Evolutionary conservation across 352 stramenopile genomes (phyloP).

Genomic region (Globisporangium perplexum): DNA sequence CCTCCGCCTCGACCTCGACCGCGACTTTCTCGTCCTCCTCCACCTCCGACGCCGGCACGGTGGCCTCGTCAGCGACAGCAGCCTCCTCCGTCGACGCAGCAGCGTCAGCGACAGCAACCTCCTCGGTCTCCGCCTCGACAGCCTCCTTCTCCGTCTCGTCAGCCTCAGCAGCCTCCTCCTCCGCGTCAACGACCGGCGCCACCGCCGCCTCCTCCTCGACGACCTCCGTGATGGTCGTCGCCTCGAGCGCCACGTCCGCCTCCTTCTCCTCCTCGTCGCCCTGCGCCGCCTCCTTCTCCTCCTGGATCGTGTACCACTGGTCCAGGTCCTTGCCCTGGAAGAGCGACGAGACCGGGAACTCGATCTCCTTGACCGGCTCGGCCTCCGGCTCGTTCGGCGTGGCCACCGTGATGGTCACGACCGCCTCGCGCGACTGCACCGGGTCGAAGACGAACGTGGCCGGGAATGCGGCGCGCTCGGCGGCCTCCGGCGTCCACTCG

Average conservation of each 20-base stretch:
- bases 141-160: constrained; percentile 11
- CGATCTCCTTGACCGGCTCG: constrained; percentile 71
- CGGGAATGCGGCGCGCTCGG: constrained; percentile 30
- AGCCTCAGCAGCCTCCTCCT: constrained; percentile 5
- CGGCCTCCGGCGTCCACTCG: constrained; percentile 19
- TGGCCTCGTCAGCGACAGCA: constrained; percentile 6
- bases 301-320: constrained; percentile 57
- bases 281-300: constrained; percentile 13
- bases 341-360: constrained; percentile 68
- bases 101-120: constrained; percentile 3
- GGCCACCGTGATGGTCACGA: constrained; percentile 63
- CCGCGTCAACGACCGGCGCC: constrained; percentile 9
- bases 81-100: constrained; percentile 11
- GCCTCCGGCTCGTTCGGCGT: constrained; percentile 38
- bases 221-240: constrained; percentile 14
- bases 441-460: constrained; percentile 77
- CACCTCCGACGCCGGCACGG: constrained; percentile 13
- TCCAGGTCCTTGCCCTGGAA: constrained; percentile 59
- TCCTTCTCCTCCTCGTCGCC: constrained; percentile 11
- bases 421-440: constrained; percentile 74
- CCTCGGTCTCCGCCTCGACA: not conserved
- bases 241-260: constrained; percentile 8
- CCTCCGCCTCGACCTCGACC: constrained; percentile 7
- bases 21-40: constrained; percentile 8
- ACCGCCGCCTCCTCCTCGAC: constrained; percentile 16